Base-by-base conservation (phyloP, 2,329 filamentous ascomycete species). In the Neonectria faginata region DNA sequence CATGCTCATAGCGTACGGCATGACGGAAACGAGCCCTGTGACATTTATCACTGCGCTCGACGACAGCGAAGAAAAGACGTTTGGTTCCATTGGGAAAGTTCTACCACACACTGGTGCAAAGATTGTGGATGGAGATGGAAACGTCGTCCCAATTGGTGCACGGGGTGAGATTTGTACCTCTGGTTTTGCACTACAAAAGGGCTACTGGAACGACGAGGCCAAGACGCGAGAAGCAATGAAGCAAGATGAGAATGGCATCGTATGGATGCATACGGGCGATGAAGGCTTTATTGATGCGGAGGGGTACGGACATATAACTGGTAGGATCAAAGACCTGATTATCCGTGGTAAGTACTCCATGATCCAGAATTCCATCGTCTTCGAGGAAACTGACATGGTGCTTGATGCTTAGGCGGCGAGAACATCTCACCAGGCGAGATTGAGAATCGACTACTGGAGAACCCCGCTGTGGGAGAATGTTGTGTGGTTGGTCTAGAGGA, bases 271-370 rank as follows among this genome's bases (percentile, higher is more conserved):
- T 58, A 86, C 85, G 0, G 85, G 85, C 16, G 85, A 88, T 62
- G 84, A 87, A 68, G 85, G 81, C 1, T 76, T 83, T 3, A 83
- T 88, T 68, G 80, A 85, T 50, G 71, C 78, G 1, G 78, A 81
- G 9, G 80, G 79, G 7, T 78, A 78, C 52, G 72, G 78, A 41
- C 80, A 83, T 53, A 92, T 92, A 67, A 92, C 88, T 0, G 88
- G 89, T 2, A 81, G 89, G 1, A 89, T 91, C 68, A 92, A 92
- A 73, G 90, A 92, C 73, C 77, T 92, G 27, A 92, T 92, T 63
- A 92, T 92, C 70, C 84, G 88, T 25, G 90, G 90, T 73, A 57
- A n/a, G 63, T 39, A 16, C 14, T 14, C 36, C 12, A 11, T 42
- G n/a, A 3, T 4, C 20, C 3, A 22, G 20, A 3, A 22, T 22